Evolutionary conservation across 495 filamentous ascomycete species (phyloP).

Genomic region (Bacidia rubella): DNA sequence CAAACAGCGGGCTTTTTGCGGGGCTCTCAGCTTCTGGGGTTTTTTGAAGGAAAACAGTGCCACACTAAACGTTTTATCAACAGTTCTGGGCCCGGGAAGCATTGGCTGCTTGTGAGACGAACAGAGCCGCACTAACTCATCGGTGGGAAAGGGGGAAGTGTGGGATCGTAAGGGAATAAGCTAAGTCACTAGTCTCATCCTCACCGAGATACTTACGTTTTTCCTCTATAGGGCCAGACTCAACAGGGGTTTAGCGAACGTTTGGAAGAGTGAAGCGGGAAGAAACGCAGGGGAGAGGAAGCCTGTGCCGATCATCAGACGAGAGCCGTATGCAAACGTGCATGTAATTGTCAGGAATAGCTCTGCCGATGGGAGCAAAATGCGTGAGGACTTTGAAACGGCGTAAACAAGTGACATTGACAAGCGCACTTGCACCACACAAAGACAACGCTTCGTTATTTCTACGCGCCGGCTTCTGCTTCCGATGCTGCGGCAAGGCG

Average conservation of each 20-base stretch:
- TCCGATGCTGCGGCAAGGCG: not conserved
- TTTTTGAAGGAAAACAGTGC: not conserved
- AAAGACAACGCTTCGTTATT: not conserved
- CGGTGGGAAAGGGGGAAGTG: no score
- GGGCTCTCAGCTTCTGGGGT: not conserved
- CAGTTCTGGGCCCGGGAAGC: not conserved
- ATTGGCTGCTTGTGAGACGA: not conserved
- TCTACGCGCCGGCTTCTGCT: not conserved
- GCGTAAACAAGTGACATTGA: not conserved
- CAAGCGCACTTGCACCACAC: not conserved
- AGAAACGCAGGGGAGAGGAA: not conserved
- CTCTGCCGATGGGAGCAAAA: not conserved
- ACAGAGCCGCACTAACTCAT: not conserved
- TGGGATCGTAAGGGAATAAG: no score
- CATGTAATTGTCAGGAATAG: not conserved
- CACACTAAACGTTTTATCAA: conserved; percentile 4
- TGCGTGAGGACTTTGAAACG: not conserved
- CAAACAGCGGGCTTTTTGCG: not conserved
- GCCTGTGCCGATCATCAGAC: not conserved
- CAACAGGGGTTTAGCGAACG: not conserved
- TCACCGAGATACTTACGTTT: not conserved
- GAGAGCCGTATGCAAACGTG: not conserved
- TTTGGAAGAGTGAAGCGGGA: not conserved
- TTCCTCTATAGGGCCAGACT: not conserved
- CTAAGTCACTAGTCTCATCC: not conserved